A percentile compares a stretch with the other conserved stretches of the same genome.
phyloP scores from a whole-genome alignment of 208 protist genomes.

The Vickermania ingenoplastis region DNA sequence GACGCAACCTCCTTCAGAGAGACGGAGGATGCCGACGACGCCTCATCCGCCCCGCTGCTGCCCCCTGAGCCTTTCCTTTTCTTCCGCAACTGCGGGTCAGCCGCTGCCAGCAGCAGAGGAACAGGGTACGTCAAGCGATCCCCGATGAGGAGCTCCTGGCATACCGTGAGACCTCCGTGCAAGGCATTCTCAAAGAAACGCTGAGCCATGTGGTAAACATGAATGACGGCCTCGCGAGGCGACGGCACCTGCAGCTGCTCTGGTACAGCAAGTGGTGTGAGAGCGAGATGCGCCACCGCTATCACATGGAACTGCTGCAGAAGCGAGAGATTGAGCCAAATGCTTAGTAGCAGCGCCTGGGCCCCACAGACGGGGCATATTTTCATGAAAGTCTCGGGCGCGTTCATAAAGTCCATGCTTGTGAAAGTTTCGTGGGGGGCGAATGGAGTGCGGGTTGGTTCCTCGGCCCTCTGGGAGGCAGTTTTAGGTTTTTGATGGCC shows the following conservation, averaged over 20 bases:
- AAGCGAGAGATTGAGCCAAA: conserved; percentile 28
- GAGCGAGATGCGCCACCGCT: conserved; percentile 12
- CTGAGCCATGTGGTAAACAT: conserved; percentile 24
- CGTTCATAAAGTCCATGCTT: background rate
- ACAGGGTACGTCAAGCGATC: background rate
- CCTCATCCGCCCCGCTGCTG: too few species aligned
- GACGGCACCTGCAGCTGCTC: conserved; percentile 8
- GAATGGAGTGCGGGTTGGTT: too few species aligned
- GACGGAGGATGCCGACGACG: too few species aligned
- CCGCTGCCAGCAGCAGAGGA: background rate
- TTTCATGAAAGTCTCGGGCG: conserved; percentile 3
- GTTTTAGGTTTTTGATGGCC: too few species aligned
- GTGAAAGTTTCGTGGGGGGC: background rate
- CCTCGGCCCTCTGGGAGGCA: too few species aligned
- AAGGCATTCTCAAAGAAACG: conserved; percentile 1
- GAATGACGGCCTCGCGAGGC: conserved; percentile 10
- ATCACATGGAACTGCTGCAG: conserved; percentile 37
- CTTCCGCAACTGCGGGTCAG: background rate
- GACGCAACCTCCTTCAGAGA: background rate
- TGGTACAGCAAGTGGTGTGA: conserved; percentile 11
- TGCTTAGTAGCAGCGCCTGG: conserved; percentile 25
- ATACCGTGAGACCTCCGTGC: background rate
- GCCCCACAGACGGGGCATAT: conserved; percentile 36
- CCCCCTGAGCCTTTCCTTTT: background rate
- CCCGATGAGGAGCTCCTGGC: background rate